These are phyloP conservation scores for Senna siamea DNA, from an alignment of 306 rosid genomes.

Conservation along the genomic window DNA sequence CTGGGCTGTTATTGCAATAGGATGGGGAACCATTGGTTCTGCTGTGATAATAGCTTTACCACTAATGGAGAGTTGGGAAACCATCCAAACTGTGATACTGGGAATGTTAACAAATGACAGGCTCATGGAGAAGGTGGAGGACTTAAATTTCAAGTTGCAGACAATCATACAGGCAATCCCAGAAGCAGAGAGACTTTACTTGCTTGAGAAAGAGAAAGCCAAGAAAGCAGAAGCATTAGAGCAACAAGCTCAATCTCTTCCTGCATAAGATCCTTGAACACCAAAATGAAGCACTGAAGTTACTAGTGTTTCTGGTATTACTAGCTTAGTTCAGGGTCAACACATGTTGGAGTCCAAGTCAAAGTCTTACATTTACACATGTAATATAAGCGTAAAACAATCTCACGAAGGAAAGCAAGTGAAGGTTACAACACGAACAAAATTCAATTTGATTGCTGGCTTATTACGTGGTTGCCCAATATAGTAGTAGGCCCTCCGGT, in stretches of 20 bases:
- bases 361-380: not conserved
- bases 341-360: not conserved
- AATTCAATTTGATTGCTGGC: not conserved
- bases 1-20: slow-evolving; percentile 89
- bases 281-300: slow-evolving; percentile 2
- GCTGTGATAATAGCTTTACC: slow-evolving; percentile 76
- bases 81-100: slow-evolving; percentile 53
- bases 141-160: slow-evolving; percentile 67
- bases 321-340: no score
- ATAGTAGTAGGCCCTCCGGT: not conserved
- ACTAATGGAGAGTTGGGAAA: slow-evolving; percentile 74
- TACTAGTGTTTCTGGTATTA: slow-evolving; percentile 16
- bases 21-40: slow-evolving; percentile 89
- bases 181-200: slow-evolving; percentile 76
- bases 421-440: not conserved
- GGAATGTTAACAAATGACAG: slow-evolving; percentile 88
- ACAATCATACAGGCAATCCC: slow-evolving; percentile 70
- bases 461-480: slow-evolving; percentile 9
- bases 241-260: slow-evolving; percentile 37
- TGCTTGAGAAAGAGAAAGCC: slow-evolving; percentile 68
- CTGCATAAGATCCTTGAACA: slow-evolving; percentile 27
- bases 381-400: not conserved
- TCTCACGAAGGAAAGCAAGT: not conserved
- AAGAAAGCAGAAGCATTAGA: slow-evolving; percentile 50
- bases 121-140: slow-evolving; percentile 73